These are phyloP conservation scores for Fonsecaea nubica DNA, from an alignment of 2,329 filamentous ascomycete genomes.

Conservation along the genomic window DNA sequence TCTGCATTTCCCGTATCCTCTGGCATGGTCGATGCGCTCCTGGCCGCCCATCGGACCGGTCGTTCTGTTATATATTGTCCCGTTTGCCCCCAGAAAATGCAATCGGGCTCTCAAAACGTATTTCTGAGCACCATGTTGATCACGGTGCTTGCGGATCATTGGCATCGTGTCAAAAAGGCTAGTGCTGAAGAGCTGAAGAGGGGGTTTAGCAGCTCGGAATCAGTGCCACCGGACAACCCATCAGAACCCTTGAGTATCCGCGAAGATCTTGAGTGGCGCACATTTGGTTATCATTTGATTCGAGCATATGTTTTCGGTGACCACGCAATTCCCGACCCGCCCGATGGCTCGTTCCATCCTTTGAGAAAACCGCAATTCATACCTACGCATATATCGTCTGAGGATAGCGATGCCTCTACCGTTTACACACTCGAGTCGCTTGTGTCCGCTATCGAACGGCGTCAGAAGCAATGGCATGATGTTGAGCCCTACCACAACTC, in stretches of 20 bases:
- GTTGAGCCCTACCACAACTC: constrained; percentile 21
- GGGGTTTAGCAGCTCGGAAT: constrained; percentile 48
- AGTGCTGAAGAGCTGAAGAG: constrained; percentile 48
- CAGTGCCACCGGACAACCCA: not conserved
- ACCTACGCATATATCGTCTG: constrained; percentile 15
- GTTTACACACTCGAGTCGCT: constrained; percentile 45
- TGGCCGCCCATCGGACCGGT: constrained; percentile 51
- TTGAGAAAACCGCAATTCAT: constrained; percentile 14
- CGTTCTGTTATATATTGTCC: constrained; percentile 51
- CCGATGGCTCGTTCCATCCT: constrained; percentile 11
- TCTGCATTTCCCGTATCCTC: constrained; percentile 51
- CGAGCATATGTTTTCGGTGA: constrained; percentile 39
- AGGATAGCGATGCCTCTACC: constrained; percentile 8
- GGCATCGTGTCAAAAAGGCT: constrained; percentile 50
- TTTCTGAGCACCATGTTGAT: constrained; percentile 55
- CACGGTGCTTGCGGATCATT: constrained; percentile 53
- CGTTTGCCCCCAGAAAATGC: constrained; percentile 51
- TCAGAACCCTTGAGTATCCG: constrained; percentile 22
- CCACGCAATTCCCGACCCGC: constrained; percentile 28
- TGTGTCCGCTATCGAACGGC: constrained; percentile 50
- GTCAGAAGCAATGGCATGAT: constrained; percentile 52
- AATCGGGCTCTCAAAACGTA: constrained; percentile 53
- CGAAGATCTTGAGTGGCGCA: constrained; percentile 43
- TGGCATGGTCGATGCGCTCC: constrained; percentile 53
- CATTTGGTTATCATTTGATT: constrained; percentile 42